Evolutionary conservation across 495 filamentous ascomycete species (phyloP).

Genomic region (Neurospora terricola): DNA sequence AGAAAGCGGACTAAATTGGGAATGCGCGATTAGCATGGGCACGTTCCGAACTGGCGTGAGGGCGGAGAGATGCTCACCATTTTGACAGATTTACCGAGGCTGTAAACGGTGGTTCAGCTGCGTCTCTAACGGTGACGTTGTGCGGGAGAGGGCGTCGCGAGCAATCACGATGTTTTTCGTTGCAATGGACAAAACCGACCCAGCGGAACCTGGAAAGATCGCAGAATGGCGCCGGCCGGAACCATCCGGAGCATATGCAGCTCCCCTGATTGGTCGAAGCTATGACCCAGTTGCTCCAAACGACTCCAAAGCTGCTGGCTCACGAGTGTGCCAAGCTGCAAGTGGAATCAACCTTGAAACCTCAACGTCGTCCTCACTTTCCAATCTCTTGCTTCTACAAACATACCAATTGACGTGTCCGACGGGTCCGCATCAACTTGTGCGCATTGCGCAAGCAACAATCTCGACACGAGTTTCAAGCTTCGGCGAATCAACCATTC

Average conservation of each 20-base stretch:
- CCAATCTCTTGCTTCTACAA: not conserved
- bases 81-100: slow-evolving; percentile 9
- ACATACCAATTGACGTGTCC: not conserved
- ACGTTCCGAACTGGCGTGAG: not conserved
- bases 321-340: not conserved
- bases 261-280: slow-evolving; percentile 31
- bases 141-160: slow-evolving; percentile 4
- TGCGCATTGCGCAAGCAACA: not conserved
- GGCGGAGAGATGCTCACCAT: slow-evolving; percentile 26
- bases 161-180: slow-evolving; percentile 13
- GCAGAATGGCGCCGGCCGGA: slow-evolving; percentile 12
- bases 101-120: not conserved
- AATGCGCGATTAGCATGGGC: slow-evolving; percentile 24
- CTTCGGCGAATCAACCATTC: not conserved
- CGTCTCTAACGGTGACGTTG: slow-evolving; percentile 6
- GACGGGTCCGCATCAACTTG: not conserved
- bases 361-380: not conserved
- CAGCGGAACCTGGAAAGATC: slow-evolving; percentile 19
- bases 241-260: slow-evolving; percentile 12
- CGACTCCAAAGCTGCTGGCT: slow-evolving; percentile 1
- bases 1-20: slow-evolving; percentile 45
- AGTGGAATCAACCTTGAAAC: not conserved
- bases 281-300: slow-evolving; percentile 9
- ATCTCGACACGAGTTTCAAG: slow-evolving; percentile 2
- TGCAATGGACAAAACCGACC: slow-evolving; percentile 4